Conservation (phyloP, 805 yeast genomes). For the Wickerhamomyces ciferrii region DNA sequence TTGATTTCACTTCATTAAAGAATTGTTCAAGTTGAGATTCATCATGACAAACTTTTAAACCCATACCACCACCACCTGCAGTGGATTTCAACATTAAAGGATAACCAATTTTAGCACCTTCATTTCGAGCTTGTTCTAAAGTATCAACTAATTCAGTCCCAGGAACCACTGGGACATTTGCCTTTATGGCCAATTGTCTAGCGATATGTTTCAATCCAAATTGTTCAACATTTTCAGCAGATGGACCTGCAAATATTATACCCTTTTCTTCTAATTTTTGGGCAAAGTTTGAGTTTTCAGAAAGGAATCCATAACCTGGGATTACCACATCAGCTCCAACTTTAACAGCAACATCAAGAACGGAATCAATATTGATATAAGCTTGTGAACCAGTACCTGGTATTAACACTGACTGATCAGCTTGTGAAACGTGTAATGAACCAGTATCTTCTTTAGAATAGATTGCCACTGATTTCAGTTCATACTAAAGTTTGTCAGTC, state of each 20-base stretch:
- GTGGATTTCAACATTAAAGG: slow-evolving; percentile 25
- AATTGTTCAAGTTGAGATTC: slow-evolving; percentile 9
- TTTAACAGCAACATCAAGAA: slow-evolving; percentile 24
- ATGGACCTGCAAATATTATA: slow-evolving; percentile 23
- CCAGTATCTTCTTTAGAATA: slow-evolving; percentile 23
- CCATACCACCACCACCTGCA: slow-evolving; percentile 29
- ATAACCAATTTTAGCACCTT: slow-evolving; percentile 6
- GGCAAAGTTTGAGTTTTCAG: slow-evolving; percentile 17
- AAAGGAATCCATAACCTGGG: slow-evolving; percentile 31
- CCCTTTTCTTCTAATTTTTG: slow-evolving; percentile 7
- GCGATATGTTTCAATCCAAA: slow-evolving; percentile 26
- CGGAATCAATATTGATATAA: slow-evolving; percentile 16
- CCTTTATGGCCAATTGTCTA: slow-evolving; percentile 18
- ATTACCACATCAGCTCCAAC: slow-evolving; percentile 29
- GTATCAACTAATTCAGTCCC: slow-evolving; percentile 17
- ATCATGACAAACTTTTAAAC: slow-evolving; percentile 18
- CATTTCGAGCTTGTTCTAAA: slow-evolving; percentile 3
- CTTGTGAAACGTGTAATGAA: slow-evolving; percentile 22
- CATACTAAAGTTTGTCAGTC: slow-evolving; percentile 2
- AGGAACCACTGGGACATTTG: slow-evolving; percentile 22
- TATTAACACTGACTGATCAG: slow-evolving; percentile 20
- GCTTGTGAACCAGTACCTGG: slow-evolving; percentile 24
- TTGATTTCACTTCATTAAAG: slow-evolving; percentile 18
- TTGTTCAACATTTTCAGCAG: slow-evolving; percentile 18
- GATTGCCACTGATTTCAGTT: slow-evolving; percentile 17